Percentiles rank a stretch among this genome's conserved stretches.
These are phyloP conservation scores for Pseudogymnoascus sp. DNA, from an alignment of 2,329 filamentous ascomycete genomes.

Conservation along the genomic window DNA sequence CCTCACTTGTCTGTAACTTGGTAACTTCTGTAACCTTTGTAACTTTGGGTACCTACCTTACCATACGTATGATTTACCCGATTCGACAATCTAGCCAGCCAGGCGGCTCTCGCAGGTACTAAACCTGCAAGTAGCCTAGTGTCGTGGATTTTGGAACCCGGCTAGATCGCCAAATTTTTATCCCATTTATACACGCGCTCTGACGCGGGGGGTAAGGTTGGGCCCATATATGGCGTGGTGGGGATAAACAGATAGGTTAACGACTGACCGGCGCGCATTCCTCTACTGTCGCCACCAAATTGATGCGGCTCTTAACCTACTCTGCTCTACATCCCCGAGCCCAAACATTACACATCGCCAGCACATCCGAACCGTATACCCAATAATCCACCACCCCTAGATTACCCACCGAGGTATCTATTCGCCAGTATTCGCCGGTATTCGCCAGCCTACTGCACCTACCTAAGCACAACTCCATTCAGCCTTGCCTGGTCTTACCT, in stretches of 20 bases:
- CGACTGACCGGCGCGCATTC: not conserved
- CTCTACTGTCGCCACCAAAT: not conserved
- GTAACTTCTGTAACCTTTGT: not conserved
- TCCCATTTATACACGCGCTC: not conserved
- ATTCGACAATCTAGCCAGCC: not conserved
- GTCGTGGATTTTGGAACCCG: not conserved
- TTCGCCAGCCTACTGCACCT: not conserved
- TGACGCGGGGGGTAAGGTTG: not conserved
- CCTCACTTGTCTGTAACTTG: not conserved
- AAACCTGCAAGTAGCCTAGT: not conserved
- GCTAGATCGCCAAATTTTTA: not conserved
- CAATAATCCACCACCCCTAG: not conserved
- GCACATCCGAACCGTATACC: not conserved
- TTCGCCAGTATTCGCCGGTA: slow-evolving; percentile 1
- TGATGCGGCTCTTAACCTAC: not conserved
- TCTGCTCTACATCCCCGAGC: not conserved
- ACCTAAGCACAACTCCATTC: not conserved
- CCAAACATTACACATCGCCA: not conserved
- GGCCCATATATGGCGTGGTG: not conserved
- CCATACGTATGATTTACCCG: not conserved
- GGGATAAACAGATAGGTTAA: not conserved
- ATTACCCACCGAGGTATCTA: not conserved
- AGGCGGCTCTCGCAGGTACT: not conserved
- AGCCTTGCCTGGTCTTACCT: not conserved
- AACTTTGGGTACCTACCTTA: not conserved